A percentile compares a stretch with the other conserved stretches of the same genome.
Evolutionary conservation across 495 filamentous ascomycete species (phyloP).

Genomic region (Achaetomiella virescens): DNA sequence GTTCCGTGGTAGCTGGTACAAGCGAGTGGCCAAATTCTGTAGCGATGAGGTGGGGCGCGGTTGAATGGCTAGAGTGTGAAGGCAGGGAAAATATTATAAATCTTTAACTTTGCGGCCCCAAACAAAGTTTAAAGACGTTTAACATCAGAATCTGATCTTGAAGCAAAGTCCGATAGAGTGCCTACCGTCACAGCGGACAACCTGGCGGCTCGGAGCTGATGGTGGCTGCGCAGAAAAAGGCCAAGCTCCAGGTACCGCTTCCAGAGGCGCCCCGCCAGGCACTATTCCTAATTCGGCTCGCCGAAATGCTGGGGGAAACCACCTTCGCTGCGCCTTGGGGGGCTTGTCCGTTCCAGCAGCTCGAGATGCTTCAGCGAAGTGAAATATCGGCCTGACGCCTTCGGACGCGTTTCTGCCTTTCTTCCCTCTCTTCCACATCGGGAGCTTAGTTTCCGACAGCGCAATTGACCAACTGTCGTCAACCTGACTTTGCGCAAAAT

Average conservation of each 20-base stretch:
- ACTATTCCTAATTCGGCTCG: constrained; percentile 30
- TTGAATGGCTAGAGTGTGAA: no score
- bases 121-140: no score
- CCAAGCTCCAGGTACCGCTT: constrained; percentile 1
- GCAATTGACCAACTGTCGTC: constrained; percentile 1
- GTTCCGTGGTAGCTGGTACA: constrained; percentile 18
- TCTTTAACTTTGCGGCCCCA: no score
- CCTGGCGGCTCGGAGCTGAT: not conserved
- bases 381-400: constrained; percentile 51
- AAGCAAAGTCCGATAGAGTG: no score
- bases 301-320: constrained; percentile 23
- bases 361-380: constrained; percentile 18
- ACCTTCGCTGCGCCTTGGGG: constrained; percentile 28
- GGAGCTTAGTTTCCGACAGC: not conserved
- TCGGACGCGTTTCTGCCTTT: constrained; percentile 25
- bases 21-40: constrained; percentile 17
- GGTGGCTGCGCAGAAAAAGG: constrained; percentile 1
- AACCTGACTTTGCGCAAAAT: not conserved
- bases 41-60: not conserved
- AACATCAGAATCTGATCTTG: no score
- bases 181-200: no score
- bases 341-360: constrained; percentile 5
- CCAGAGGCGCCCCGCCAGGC: not conserved
- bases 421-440: constrained; percentile 26
- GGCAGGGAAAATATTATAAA: no score